Evolutionary conservation across 495 filamentous ascomycete genomes (phyloP).

Genomic region (Podospora comata): DNA sequence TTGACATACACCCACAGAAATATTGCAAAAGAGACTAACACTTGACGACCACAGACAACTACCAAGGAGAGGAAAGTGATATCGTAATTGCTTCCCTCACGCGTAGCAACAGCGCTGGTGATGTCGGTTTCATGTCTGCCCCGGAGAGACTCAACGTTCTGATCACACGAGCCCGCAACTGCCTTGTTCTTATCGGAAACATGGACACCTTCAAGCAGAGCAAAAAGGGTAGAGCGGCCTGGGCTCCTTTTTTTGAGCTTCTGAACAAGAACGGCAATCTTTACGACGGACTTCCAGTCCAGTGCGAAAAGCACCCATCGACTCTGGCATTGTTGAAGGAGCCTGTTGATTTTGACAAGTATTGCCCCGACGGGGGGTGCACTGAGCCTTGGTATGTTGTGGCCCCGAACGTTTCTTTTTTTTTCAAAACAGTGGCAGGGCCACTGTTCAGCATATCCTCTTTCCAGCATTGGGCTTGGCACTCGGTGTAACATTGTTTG

Average conservation of each 20-base stretch:
- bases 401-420: too few species aligned
- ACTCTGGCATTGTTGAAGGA: constrained; percentile 43
- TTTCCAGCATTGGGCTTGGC: too few species aligned
- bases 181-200: constrained; percentile 70
- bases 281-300: constrained; percentile 67
- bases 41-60: constrained; percentile 56
- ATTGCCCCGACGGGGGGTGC: constrained; percentile 75
- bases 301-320: constrained; percentile 64
- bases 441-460: too few species aligned
- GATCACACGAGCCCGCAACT: constrained; percentile 64
- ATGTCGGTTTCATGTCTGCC: constrained; percentile 73
- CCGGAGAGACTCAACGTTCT: constrained; percentile 71
- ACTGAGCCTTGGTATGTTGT: constrained; percentile 57
- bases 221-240: constrained; percentile 57
- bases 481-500: too few species aligned
- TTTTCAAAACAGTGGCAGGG: background rate
- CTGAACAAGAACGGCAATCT: constrained; percentile 55
- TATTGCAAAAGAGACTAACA: background rate
- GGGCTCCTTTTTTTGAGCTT: constrained; percentile 57
- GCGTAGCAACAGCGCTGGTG: constrained; percentile 58
- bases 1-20: background rate
- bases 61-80: constrained; percentile 76
- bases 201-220: constrained; percentile 61
- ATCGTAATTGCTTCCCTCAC: constrained; percentile 69
- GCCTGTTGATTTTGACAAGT: constrained; percentile 55